phyloP scores from a whole-genome alignment of 2,329 filamentous ascomycete genomes.

The Aphanoascus verrucosus region DNA sequence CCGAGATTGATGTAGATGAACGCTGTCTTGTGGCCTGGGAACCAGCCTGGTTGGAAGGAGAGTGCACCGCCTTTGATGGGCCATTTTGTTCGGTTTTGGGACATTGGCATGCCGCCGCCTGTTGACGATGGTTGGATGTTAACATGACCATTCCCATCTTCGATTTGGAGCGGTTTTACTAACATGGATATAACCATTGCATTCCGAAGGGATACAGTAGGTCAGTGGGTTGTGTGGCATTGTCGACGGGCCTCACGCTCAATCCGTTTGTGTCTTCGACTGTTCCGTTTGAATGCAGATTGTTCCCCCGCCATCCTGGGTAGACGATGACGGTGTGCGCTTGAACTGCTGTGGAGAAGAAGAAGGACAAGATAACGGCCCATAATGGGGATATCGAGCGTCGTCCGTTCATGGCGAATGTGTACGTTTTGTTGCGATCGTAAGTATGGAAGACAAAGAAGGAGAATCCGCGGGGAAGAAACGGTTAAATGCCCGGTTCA shows the following conservation, averaged over 20 bases:
- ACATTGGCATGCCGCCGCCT: conserved; percentile 75
- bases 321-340: conserved; percentile 74
- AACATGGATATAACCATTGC: conserved; percentile 94
- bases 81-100: conserved; percentile 83
- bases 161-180: conserved; percentile 29
- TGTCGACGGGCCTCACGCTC: conserved; percentile 34
- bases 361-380: conserved; percentile 22
- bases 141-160: background rate
- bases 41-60: conserved; percentile 89
- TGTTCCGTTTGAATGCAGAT: conserved; percentile 64
- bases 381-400: conserved; percentile 24
- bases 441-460: background rate
- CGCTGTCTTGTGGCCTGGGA: conserved; percentile 72
- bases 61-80: conserved; percentile 78
- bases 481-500: background rate
- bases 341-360: conserved; percentile 32
- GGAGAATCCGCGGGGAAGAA: background rate
- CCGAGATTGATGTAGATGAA: conserved; percentile 88
- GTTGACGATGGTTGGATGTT: conserved; percentile 8
- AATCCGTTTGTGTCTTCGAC: conserved; percentile 37
- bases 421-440: background rate
- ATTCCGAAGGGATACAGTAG: conserved; percentile 67
- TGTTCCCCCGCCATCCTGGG: conserved; percentile 79
- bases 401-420: conserved; percentile 22
- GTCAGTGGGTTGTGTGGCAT: conserved; percentile 29